A percentile compares a stretch with the other conserved stretches of the same genome.
phyloP scores from a whole-genome alignment of 1,284 basidiomycete genomes.

The Ustilago curta region DNA sequence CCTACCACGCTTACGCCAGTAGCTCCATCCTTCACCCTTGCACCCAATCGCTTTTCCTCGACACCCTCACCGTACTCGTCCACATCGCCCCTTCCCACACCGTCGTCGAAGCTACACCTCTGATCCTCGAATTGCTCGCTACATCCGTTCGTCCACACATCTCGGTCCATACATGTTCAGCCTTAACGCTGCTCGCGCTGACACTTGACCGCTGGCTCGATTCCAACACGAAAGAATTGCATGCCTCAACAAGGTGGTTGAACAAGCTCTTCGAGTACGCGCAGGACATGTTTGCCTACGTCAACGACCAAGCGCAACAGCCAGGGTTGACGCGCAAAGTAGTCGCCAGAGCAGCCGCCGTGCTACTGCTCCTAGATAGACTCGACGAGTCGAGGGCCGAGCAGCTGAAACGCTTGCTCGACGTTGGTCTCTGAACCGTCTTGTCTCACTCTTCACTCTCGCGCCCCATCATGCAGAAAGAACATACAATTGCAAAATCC shows the following conservation, averaged over 20 bases:
- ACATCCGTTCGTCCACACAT: background rate
- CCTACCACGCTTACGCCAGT: slow-evolving; percentile 12
- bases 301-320: background rate
- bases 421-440: slow-evolving; percentile 7
- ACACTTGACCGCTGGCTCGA: background rate
- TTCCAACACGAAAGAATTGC: too few relatives aligned
- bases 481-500: background rate
- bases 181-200: slow-evolving; percentile 1
- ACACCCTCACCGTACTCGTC: slow-evolving; percentile 79
- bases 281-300: slow-evolving; percentile 9
- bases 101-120: background rate
- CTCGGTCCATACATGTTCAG: background rate
- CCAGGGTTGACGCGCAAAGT: slow-evolving; percentile 5
- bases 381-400: slow-evolving; percentile 7
- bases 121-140: slow-evolving; percentile 15
- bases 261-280: background rate
- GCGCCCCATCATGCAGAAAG: background rate
- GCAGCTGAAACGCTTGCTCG: background rate
- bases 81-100: background rate
- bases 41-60: slow-evolving; percentile 80
- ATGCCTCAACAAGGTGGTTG: too few relatives aligned
- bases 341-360: slow-evolving; percentile 13
- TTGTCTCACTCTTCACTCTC: background rate
- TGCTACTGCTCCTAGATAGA: slow-evolving; percentile 24
- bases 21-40: slow-evolving; percentile 82